Base-by-base conservation (phyloP, 202 grass and related monocot species). In the Brachypodium distachyon region DNA sequence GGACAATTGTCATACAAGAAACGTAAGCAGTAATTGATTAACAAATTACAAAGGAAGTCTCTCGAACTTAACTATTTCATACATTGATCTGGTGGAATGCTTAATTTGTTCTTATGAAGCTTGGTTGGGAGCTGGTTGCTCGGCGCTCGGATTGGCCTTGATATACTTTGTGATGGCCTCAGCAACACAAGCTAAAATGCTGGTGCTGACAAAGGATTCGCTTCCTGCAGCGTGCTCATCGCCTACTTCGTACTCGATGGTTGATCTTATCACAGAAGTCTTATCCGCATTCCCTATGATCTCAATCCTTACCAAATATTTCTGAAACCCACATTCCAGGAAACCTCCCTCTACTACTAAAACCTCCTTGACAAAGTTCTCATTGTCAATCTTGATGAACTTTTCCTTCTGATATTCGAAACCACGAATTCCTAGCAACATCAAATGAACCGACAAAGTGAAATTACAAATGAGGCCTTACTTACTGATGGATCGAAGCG, bases 161-260 rank as follows among this genome's bases (percentile, higher is more conserved):
- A 85, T 80, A 27, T 91, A 82, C 28, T 83, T 83, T 0, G 82
- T 71, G 11, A 81, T 75, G 60, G 81, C 72, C 29, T 91, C 37
- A 5, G 73, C 85, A 40, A 76, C 4, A 19, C 61, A 5, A 64
- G 89, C 77, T 64, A 91, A 34, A 8, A 12, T 55, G 43, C 22
- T 26, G 11, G 50, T 87, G 19, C 75, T 81, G 4, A 50, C 41
- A 49, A 64, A 38, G 12, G 77, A 67, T 27, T 47, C 8, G 12
- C 18, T 32, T 22, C 23, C 51, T 6, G 17, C n/a, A n/a, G n/a
- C 1, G 2, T 64, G 46, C 28, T 60, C 51, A 0, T 81, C 31
- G 12, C 60, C 62, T 22, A 58, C 27, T 87, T 87, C 63, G n/a
- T 81, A 81, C 12, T 84, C 80, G 0, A 84, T 66, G 28, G 62